A percentile compares a stretch with the other conserved stretches of the same genome.
Conservation (phyloP, 345 rosid genomes). For the Gossypium raimondii region DNA sequence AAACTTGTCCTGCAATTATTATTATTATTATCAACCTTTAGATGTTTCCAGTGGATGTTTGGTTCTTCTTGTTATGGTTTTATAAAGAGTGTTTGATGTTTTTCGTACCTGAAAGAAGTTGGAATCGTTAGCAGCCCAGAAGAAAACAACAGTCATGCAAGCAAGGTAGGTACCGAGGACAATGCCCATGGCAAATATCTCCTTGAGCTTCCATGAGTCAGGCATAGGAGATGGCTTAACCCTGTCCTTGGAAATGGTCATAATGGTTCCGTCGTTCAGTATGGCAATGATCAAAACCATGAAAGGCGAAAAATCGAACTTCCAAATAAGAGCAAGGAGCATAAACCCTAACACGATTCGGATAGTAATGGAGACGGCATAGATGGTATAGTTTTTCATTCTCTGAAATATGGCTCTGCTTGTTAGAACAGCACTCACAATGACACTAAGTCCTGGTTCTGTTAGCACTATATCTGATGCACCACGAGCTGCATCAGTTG, state of each 20-base stretch:
- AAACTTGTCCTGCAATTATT: neutral
- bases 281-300: constrained; percentile 85
- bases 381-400: constrained; percentile 95
- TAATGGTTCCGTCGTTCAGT: constrained; percentile 79
- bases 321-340: constrained; percentile 88
- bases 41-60: too few species aligned
- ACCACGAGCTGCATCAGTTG: constrained; percentile 88
- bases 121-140: constrained; percentile 50
- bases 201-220: constrained; percentile 67
- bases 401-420: constrained; percentile 96
- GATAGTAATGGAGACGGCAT: constrained; percentile 88
- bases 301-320: constrained; percentile 90
- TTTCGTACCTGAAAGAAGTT: constrained; percentile 47
- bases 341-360: constrained; percentile 81
- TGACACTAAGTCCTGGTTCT: constrained; percentile 91
- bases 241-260: constrained; percentile 73
- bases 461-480: constrained; percentile 93
- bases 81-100: neutral
- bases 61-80: neutral
- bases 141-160: constrained; percentile 50
- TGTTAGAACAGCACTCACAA: constrained; percentile 82
- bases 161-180: constrained; percentile 57
- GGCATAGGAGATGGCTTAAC: constrained; percentile 70
- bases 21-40: neutral
- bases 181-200: constrained; percentile 56